phyloP scores from a whole-genome alignment of 768 basidiomycete species.

The Tulasnella sp. region DNA sequence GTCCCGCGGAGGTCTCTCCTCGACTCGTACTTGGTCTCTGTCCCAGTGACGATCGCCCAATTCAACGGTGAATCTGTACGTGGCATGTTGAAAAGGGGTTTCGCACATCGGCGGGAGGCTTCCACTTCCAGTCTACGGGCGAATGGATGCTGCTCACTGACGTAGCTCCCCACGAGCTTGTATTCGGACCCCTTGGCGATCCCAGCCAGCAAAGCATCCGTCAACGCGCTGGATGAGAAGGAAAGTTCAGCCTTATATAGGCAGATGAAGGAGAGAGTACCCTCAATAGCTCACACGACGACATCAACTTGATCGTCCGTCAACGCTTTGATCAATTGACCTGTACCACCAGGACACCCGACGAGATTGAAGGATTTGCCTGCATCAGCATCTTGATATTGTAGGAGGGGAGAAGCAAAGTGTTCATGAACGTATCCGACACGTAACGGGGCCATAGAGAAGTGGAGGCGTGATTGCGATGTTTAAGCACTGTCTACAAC shows the following conservation, averaged over 20 bases:
- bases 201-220: slow-evolving; percentile 83
- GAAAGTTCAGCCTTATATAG: background rate
- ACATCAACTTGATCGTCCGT: slow-evolving; percentile 70
- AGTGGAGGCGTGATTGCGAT: no score
- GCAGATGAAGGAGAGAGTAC: background rate
- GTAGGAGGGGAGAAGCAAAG: slow-evolving; percentile 85
- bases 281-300: slow-evolving; percentile 46
- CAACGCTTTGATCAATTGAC: slow-evolving; percentile 67
- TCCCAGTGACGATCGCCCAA: slow-evolving; percentile 88
- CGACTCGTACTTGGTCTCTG: slow-evolving; percentile 51
- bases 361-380: slow-evolving; percentile 69
- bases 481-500: no score
- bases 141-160: slow-evolving; percentile 56
- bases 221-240: slow-evolving; percentile 51
- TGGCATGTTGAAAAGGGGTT: no score
- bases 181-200: slow-evolving; percentile 88
- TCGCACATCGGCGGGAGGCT: no score
- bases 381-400: slow-evolving; percentile 53
- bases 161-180: slow-evolving; percentile 87
- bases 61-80: slow-evolving; percentile 4
- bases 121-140: no score
- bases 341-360: slow-evolving; percentile 87
- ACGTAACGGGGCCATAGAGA: background rate
- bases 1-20: slow-evolving; percentile 70
- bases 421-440: slow-evolving; percentile 55